phyloP scores from a whole-genome alignment of 2,329 filamentous ascomycete species.

The Elsinoe necatrix region DNA sequence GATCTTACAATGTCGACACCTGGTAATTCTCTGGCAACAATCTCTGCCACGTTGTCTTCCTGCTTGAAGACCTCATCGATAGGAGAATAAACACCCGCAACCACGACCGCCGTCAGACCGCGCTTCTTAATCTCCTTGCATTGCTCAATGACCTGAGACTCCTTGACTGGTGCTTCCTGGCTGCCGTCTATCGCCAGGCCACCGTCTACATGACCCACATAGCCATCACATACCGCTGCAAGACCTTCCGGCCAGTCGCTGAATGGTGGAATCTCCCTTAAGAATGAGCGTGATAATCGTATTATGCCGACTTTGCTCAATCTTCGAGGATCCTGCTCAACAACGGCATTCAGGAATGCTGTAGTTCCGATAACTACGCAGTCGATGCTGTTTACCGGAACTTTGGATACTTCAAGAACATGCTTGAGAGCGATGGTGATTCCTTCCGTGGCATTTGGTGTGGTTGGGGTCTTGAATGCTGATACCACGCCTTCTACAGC shows the following conservation, averaged over 20 bases:
- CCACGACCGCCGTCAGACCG: constrained; percentile 41
- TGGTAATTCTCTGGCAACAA: constrained; percentile 41
- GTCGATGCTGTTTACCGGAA: constrained; percentile 27
- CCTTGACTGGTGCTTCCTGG: constrained; percentile 35
- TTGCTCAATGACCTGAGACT: constrained; percentile 38
- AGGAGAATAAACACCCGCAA: constrained; percentile 51
- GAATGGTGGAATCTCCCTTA: constrained; percentile 27
- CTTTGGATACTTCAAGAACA: constrained; percentile 30
- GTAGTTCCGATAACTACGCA: constrained; percentile 47
- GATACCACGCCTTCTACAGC: constrained; percentile 1
- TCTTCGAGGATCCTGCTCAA: constrained; percentile 36
- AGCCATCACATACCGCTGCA: constrained; percentile 27
- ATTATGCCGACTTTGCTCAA: constrained; percentile 46
- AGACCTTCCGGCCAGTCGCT: constrained; percentile 26
- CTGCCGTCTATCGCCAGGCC: constrained; percentile 40
- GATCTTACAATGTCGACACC: constrained; percentile 45
- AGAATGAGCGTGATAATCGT: constrained; percentile 31
- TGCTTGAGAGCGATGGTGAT: constrained; percentile 33
- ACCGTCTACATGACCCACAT: constrained; percentile 40
- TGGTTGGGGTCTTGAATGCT: constrained; percentile 33
- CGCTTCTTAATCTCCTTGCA: constrained; percentile 38
- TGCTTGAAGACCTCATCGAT: constrained; percentile 48
- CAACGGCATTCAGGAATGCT: constrained; percentile 31
- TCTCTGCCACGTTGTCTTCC: constrained; percentile 42
- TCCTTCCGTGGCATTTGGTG: constrained; percentile 35